Base-by-base conservation (phyloP, 768 basidiomycete species). In the Ramaria rubella region DNA sequence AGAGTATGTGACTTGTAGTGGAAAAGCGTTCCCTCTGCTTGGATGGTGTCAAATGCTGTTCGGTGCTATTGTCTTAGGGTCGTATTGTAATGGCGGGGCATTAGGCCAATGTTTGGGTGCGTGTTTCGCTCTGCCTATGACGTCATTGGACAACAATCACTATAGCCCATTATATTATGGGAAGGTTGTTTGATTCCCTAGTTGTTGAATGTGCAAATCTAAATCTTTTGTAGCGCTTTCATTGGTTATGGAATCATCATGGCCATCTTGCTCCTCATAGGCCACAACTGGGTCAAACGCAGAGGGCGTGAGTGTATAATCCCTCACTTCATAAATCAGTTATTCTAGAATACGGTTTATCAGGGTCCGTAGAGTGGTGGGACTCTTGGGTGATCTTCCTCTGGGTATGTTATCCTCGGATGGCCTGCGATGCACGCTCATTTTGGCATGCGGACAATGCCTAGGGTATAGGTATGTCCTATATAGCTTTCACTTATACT, bases 11-110 rank as follows among this genome's bases (percentile, higher is more conserved):
- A 7, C 27, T 24, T 48, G 7, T 24, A 56, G 55, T 6, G 94
- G 94, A 14, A 94, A 87, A 67, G 59, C 74, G 9, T 96, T 88
- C 67, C 93, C 94, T 0, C 72, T 95, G 55, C 64, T 95, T 8
- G 94, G 86, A 6, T 95, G 94, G 94, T 75, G 75, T 1, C 94
- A 96, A 68, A 89, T 91, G 76, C 70, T 96, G 8, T 90, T 95
- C 67, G 94, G 92, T 21, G 86, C 82, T 33, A 78, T 88, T 43
- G 77, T 85, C 0, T 77, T 85, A 62, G 71, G 81, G 52, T 86
- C 87, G 5, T 92, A 91, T 64, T 96, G 94, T 67, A 76, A 83
- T 17, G 88, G 81, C n/a, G 86, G 77, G 5, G 71, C 82, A 27
- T 73, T 94, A 1, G 86, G 83, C 6, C 94, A 95, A 73, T 96